Conservation (phyloP, 148 eudicot genomes). For the Cornus florida region DNA sequence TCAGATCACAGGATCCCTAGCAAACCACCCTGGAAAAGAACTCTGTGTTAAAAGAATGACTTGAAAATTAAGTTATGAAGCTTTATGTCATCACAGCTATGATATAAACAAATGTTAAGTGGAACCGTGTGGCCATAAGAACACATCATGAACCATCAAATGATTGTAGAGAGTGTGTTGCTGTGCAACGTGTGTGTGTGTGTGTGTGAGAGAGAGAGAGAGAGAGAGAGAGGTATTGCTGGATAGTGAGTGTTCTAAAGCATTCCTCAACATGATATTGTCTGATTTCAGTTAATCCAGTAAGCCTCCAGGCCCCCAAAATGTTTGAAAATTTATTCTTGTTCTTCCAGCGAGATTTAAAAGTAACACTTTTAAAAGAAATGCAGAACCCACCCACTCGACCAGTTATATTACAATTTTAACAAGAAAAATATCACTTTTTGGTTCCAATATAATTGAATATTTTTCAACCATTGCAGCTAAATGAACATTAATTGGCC, state of each 20-base stretch:
- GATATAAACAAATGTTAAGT: background rate
- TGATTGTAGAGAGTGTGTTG: background rate
- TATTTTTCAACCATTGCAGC: background rate
- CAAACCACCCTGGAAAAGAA: conserved; percentile 81
- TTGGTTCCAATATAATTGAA: conserved; percentile 3
- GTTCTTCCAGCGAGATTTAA: background rate
- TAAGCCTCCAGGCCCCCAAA: background rate
- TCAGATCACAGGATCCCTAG: conserved; percentile 68
- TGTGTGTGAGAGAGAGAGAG: background rate
- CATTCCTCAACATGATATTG: background rate
- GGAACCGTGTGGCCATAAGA: background rate
- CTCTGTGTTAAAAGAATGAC: conserved; percentile 5
- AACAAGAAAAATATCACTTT: background rate
- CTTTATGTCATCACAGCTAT: background rate
- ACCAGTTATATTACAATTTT: background rate
- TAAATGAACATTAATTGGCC: background rate
- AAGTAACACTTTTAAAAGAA: background rate
- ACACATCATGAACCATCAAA: background rate
- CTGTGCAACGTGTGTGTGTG: too few species aligned
- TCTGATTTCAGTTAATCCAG: background rate
- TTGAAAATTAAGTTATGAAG: background rate
- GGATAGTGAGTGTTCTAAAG: too few species aligned
- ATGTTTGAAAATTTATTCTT: background rate
- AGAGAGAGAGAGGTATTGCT: background rate
- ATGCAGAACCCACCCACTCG: background rate